phyloP scores from a whole-genome alignment of 2,329 filamentous ascomycete species.

The Phyllosticta capitalensis region DNA sequence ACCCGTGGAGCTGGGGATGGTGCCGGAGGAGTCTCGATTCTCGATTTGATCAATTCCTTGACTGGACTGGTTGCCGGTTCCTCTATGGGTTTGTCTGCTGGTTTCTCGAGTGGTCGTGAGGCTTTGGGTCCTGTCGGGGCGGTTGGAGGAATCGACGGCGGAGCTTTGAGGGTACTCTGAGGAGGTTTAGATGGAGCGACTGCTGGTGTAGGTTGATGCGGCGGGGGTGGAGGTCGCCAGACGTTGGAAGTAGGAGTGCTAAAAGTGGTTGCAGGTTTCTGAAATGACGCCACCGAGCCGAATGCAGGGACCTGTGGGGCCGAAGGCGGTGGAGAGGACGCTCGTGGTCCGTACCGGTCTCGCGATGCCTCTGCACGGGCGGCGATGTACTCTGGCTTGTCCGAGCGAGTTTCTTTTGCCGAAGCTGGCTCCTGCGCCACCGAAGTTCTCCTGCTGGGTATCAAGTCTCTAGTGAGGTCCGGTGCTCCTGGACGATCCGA shows the following conservation, averaged over 20 bases:
- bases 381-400: slow-evolving; percentile 35
- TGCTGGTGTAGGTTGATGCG: slow-evolving; percentile 23
- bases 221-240: slow-evolving; percentile 32
- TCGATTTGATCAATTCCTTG: slow-evolving; percentile 13
- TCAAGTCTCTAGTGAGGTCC: slow-evolving; percentile 3
- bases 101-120: slow-evolving; percentile 23
- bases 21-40: neutral
- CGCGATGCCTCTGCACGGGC: slow-evolving; percentile 37
- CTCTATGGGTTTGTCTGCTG: slow-evolving; percentile 14
- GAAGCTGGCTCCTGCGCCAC: slow-evolving; percentile 24
- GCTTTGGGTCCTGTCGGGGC: slow-evolving; percentile 20
- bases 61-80: slow-evolving; percentile 15
- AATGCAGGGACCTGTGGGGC: slow-evolving; percentile 48
- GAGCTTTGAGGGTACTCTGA: slow-evolving; percentile 29
- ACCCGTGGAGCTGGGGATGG: slow-evolving; percentile 8
- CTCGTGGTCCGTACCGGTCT: slow-evolving; percentile 37
- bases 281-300: slow-evolving; percentile 27
- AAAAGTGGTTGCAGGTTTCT: slow-evolving; percentile 8
- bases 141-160: slow-evolving; percentile 12
- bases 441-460: slow-evolving; percentile 25
- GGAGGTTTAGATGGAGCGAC: slow-evolving; percentile 23
- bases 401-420: slow-evolving; percentile 17
- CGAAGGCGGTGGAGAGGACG: slow-evolving; percentile 44
- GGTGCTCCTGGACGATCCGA: neutral
- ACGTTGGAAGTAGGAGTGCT: slow-evolving; percentile 24